Conservation (phyloP, 495 filamentous ascomycete genomes). For the Mytilinidion resinicola region DNA sequence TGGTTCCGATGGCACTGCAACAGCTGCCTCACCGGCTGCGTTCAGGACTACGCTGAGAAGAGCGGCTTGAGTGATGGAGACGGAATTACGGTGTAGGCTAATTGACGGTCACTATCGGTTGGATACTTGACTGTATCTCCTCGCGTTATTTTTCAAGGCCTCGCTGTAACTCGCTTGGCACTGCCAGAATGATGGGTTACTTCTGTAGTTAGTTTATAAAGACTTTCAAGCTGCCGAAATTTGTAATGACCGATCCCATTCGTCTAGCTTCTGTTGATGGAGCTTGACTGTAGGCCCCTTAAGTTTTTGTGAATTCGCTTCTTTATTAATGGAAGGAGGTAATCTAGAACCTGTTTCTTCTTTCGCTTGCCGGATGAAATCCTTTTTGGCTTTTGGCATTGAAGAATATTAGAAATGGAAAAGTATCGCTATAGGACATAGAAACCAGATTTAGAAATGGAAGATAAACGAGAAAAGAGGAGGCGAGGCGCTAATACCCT, state of each 20-base stretch:
- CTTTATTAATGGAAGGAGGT: neutral
- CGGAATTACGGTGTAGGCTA: too few relatives aligned
- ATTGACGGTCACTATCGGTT: too few relatives aligned
- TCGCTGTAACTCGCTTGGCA: too few relatives aligned
- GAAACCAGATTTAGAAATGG: neutral
- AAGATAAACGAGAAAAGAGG: neutral
- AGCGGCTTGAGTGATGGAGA: too few relatives aligned
- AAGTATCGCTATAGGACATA: neutral
- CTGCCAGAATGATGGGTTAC: too few relatives aligned
- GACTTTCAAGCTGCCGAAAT: neutral
- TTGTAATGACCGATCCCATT: neutral
- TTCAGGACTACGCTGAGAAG: too few relatives aligned
- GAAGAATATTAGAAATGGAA: neutral
- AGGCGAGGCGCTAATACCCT: neutral
- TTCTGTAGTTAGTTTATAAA: too few relatives aligned
- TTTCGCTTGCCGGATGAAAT: conserved; percentile 1
- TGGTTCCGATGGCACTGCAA: too few relatives aligned
- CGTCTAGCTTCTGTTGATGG: neutral
- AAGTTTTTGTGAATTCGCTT: neutral
- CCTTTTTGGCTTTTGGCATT: neutral
- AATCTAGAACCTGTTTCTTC: neutral
- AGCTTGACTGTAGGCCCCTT: neutral
- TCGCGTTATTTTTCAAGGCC: too few relatives aligned
- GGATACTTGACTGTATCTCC: too few relatives aligned
- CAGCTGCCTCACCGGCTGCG: too few relatives aligned